phyloP scores from a whole-genome alignment of 2,329 filamentous ascomycete genomes.

The Mycosphaerella sp. region DNA sequence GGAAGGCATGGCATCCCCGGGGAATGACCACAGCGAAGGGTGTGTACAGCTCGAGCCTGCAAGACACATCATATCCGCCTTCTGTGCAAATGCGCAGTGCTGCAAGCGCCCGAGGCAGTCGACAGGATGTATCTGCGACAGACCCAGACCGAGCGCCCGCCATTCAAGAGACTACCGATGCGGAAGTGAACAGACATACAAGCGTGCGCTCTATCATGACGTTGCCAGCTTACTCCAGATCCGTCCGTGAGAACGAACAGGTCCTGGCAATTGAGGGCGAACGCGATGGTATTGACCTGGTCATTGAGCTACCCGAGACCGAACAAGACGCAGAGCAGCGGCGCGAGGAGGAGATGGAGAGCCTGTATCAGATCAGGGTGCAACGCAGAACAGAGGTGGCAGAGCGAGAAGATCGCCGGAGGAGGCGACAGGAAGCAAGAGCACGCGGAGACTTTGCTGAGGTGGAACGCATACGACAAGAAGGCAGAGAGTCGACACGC shows the following conservation, averaged over 20 bases:
- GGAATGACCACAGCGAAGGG: constrained; percentile 22
- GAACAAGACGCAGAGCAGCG: constrained; percentile 70
- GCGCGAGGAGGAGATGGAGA: constrained; percentile 87
- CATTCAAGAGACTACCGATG: constrained; percentile 20
- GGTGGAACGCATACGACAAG: constrained; percentile 56
- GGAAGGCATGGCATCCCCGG: constrained; percentile 30
- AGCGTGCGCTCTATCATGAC: constrained; percentile 93
- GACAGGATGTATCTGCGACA: constrained; percentile 15
- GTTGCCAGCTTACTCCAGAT: constrained; percentile 73
- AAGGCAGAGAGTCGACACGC: constrained; percentile 50
- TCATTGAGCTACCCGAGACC: constrained; percentile 78
- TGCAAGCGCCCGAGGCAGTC: constrained; percentile 22
- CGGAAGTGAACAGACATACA: constrained; percentile 68
- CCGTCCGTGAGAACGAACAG: constrained; percentile 67
- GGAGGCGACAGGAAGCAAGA: constrained; percentile 64
- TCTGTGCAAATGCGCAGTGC: constrained; percentile 25
- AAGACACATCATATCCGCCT: constrained; percentile 25
- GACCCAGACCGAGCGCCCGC: constrained; percentile 26
- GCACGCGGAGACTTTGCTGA: constrained; percentile 62
- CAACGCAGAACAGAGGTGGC: constrained; percentile 68
- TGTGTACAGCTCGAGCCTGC: constrained; percentile 29
- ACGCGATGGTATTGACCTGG: constrained; percentile 81
- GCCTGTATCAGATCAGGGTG: constrained; percentile 80
- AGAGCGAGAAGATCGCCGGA: constrained; percentile 70
- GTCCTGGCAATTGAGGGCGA: constrained; percentile 87